phyloP scores from a whole-genome alignment of 148 eudicot species.

The Vaccinium darrowii region DNA sequence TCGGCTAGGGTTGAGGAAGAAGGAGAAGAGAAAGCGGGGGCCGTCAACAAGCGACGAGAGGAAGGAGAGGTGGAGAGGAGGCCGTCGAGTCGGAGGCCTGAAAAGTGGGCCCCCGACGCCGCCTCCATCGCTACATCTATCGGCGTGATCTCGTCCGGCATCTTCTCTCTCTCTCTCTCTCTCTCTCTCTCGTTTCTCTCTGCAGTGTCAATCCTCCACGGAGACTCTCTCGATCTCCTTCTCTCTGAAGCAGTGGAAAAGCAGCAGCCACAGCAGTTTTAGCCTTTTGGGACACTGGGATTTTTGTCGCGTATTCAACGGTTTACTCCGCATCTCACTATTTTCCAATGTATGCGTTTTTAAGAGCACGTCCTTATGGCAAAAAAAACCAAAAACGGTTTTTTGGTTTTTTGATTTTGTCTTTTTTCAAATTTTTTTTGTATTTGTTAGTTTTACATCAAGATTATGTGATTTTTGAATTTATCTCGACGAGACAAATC shows the following conservation, averaged over 20 bases:
- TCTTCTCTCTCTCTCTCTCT: neutral
- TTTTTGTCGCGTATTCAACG: neutral
- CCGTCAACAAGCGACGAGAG: slow-evolving; percentile 37
- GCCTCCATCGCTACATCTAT: slow-evolving; percentile 86
- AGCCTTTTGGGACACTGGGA: neutral
- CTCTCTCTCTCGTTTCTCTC: neutral
- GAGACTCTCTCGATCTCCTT: neutral
- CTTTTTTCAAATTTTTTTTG: too few species aligned
- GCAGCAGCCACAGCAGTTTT: neutral
- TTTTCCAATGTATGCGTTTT: too few species aligned
- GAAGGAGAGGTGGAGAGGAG: slow-evolving; percentile 37
- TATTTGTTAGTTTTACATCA: too few species aligned
- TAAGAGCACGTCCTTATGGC: too few species aligned
- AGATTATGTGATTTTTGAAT: too few species aligned
- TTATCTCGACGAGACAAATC: too few species aligned
- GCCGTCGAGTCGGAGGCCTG: slow-evolving; percentile 81
- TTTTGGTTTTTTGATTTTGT: too few species aligned
- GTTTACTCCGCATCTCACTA: too few species aligned
- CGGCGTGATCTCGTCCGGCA: slow-evolving; percentile 41
- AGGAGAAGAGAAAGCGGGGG: slow-evolving; percentile 1
- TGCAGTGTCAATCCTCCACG: neutral
- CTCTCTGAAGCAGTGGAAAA: neutral
- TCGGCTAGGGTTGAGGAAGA: slow-evolving; percentile 25
- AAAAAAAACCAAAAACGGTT: too few species aligned
- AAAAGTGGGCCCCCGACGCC: slow-evolving; percentile 86